phyloP scores from a whole-genome alignment of 225 moss, liverwort and hornwort species.

The Antitrichia curtipendula region DNA sequence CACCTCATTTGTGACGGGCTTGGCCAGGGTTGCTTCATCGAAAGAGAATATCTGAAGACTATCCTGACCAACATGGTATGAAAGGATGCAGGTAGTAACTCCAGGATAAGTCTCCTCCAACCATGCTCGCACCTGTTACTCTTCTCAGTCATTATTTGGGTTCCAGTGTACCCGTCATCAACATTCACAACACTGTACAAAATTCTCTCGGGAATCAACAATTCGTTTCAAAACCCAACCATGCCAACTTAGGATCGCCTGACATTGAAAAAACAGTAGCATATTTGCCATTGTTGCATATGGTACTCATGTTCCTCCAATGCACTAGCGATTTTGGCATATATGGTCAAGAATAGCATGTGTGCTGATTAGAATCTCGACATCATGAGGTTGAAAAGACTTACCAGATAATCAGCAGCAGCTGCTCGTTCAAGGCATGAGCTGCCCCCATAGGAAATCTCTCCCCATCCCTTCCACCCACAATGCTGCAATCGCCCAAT shows the following conservation, averaged over 20 bases:
- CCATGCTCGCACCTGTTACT: conserved; percentile 65
- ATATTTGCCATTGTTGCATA: background rate
- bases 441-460: conserved; percentile 62
- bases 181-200: background rate
- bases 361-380: background rate
- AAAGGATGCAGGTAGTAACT: conserved; percentile 30
- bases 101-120: conserved; percentile 58
- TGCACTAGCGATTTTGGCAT: background rate
- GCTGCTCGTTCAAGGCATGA: conserved; percentile 63
- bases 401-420: conserved; percentile 60
- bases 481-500: conserved; percentile 33
- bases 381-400: background rate
- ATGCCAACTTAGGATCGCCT: background rate
- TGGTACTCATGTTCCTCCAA: background rate
- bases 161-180: background rate
- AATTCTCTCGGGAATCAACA: background rate
- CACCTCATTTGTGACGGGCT: conserved; percentile 33
- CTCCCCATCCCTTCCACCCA: conserved; percentile 89
- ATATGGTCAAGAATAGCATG: background rate
- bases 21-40: background rate
- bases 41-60: conserved; percentile 29
- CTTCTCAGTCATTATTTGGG: background rate
- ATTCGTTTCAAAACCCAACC: background rate
- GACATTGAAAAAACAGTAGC: background rate
- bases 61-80: conserved; percentile 49